These are phyloP conservation scores for Chaetomium fimeti DNA, from an alignment of 495 filamentous ascomycete species.

Conservation along the genomic window DNA sequence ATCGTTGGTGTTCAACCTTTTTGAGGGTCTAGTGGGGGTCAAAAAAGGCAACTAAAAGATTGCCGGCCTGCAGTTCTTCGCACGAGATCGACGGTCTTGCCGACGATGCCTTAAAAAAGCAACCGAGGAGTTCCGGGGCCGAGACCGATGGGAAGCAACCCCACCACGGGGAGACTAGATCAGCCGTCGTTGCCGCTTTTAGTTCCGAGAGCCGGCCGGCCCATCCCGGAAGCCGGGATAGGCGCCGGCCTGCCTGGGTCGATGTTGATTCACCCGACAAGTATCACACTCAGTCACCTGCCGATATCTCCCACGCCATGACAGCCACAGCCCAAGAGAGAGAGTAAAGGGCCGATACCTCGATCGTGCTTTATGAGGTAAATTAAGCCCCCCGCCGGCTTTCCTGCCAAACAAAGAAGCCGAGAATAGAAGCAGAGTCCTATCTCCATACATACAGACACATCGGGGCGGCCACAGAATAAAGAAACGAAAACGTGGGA, in stretches of 20 bases:
- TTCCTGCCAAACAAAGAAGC: too few species aligned
- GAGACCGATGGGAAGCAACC: background rate
- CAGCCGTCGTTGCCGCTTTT: constrained; percentile 9
- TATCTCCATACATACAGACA: too few species aligned
- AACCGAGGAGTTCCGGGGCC: background rate
- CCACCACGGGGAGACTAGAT: background rate
- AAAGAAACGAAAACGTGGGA: too few species aligned
- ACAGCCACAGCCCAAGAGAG: too few species aligned
- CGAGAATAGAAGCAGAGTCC: too few species aligned
- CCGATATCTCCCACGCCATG: too few species aligned
- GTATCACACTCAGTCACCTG: too few species aligned
- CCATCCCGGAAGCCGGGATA: constrained; percentile 1
- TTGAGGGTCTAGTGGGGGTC: background rate
- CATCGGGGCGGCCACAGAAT: too few species aligned
- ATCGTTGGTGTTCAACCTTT: background rate
- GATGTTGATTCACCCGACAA: too few species aligned
- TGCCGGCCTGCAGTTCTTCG: background rate
- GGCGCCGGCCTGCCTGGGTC: background rate
- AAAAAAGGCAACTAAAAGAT: background rate
- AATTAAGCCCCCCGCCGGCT: too few species aligned
- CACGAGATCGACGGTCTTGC: background rate
- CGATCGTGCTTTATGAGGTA: too few species aligned
- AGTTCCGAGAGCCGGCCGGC: background rate
- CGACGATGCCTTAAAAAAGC: background rate
- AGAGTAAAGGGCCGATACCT: too few species aligned